phyloP scores from a whole-genome alignment of 2,329 filamentous ascomycete genomes.

The Trichothecium roseum region DNA sequence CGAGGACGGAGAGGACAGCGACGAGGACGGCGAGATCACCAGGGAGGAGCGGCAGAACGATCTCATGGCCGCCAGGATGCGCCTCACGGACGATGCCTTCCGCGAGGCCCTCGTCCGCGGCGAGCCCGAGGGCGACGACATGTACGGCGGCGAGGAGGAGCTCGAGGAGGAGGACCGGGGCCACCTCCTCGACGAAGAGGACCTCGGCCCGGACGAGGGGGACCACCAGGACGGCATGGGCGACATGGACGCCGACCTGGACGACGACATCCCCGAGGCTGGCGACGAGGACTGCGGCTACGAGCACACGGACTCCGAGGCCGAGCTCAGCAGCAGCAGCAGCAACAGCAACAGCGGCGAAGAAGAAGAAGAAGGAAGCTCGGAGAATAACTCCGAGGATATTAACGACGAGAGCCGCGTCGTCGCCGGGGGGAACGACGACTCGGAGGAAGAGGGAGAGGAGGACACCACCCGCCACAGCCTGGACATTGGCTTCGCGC shows the following conservation, averaged over 20 bases:
- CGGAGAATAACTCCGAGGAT: no score
- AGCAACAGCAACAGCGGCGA: slow-evolving; percentile 26
- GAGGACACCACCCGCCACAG: no score
- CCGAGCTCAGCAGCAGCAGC: slow-evolving; percentile 43
- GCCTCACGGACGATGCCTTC: slow-evolving; percentile 51
- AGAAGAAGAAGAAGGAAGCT: slow-evolving; percentile 9
- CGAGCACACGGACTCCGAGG: slow-evolving; percentile 71
- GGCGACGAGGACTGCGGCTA: slow-evolving; percentile 52
- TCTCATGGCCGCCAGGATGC: slow-evolving; percentile 39
- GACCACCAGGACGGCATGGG: slow-evolving; percentile 14
- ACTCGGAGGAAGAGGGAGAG: neutral
- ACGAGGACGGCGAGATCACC: slow-evolving; percentile 27
- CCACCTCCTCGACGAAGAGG: slow-evolving; percentile 55
- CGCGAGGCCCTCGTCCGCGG: slow-evolving; percentile 46
- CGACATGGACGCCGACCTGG: slow-evolving; percentile 58
- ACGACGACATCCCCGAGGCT: slow-evolving; percentile 60
- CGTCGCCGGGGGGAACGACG: slow-evolving; percentile 1
- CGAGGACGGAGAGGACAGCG: slow-evolving; percentile 29
- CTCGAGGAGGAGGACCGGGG: slow-evolving; percentile 43
- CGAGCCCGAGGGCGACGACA: slow-evolving; percentile 33
- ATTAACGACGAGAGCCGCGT: slow-evolving; percentile 1
- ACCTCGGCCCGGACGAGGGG: slow-evolving; percentile 29
- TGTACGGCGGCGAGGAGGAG: slow-evolving; percentile 44
- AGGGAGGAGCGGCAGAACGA: slow-evolving; percentile 35
- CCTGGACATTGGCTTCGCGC: slow-evolving; percentile 26